Evolutionary conservation across 1,284 basidiomycete species (phyloP), one percentile per base, ranked within the genome.

Genomic region (Cutaneotrichosporon sp.): DNA sequence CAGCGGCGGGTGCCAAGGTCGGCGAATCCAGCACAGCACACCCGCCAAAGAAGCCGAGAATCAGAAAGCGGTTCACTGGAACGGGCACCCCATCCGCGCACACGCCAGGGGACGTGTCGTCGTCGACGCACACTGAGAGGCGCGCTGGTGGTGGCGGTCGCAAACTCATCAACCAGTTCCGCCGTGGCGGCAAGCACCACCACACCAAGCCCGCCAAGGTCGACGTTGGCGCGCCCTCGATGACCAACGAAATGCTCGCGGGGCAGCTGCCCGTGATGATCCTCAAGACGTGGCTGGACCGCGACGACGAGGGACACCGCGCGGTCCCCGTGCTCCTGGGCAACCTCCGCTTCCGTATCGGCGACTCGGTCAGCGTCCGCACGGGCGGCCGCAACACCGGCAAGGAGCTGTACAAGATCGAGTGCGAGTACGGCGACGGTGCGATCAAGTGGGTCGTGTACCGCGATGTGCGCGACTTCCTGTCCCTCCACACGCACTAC

Each of bases 391-490:
- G 46, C 13, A 53, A 54, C 33, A 50, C 31, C 2, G 47, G 47
- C 1, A 71, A 74, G 50, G 79, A 79, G 60, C 74, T 79, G 69
- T 80, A 78, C 72, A 77, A 79, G 66, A 68, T 80, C 42, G 79
- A 85, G 79, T 95, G 95, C 79, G 92, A 97, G 79, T 98, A 99
- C 74, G 95, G 92, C 1, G 94, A 97, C 68, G 92, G 92, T n/a
- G 88, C 89, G 4, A 88, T 89, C 60, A 88, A 91, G 76, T 99
- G 97, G 95, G 93, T 97, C 33, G 87, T 99, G 50, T 98, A 99
- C 79, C 88, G 95, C 58, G 90, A 95, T 78, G 83, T 97, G 56
- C 87, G 92, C 64, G 95, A 99, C 77, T 97, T 99, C 74, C 69
- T 97, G 57, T 89, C 89, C 33, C 80, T 99, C 20, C 95, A 99